Conservation (phyloP, 1,284 basidiomycete genomes). For the Papiliotrema laurentii region DNA sequence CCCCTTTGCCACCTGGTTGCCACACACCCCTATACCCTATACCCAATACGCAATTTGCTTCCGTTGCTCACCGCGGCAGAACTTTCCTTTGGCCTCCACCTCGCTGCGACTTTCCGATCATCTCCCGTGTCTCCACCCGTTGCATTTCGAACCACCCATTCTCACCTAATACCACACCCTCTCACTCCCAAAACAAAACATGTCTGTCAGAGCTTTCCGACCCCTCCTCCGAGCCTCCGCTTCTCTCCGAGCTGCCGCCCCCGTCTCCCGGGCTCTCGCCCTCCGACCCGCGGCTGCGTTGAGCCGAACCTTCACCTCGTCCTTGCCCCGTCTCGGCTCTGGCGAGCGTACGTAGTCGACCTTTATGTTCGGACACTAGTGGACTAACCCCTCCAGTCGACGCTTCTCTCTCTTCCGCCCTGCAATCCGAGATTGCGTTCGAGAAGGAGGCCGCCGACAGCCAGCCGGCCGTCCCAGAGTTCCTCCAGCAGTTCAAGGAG, state of each 20-base stretch:
- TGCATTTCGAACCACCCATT: too few relatives aligned
- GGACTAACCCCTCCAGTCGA: constrained; percentile 12
- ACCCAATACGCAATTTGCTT: too few relatives aligned
- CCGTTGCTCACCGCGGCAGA: too few relatives aligned
- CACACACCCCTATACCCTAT: too few relatives aligned
- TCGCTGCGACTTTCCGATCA: too few relatives aligned
- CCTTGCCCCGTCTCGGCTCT: constrained; percentile 27
- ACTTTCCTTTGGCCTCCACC: too few relatives aligned
- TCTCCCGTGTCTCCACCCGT: too few relatives aligned
- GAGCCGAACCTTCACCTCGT: constrained; percentile 30
- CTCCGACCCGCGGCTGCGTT: constrained; percentile 13
- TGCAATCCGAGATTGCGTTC: constrained; percentile 78
- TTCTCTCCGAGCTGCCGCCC: constrained; percentile 6
- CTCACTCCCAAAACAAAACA: background rate
- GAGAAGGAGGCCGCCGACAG: constrained; percentile 63
- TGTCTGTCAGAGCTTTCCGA: constrained; percentile 29
- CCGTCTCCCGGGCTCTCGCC: constrained; percentile 6
- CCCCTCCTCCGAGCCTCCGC: constrained; percentile 23
- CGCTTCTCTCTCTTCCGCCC: constrained; percentile 61
- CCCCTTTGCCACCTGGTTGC: too few relatives aligned
- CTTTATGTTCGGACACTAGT: background rate
- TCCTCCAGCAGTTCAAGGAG: constrained; percentile 69
- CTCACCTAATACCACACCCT: too few relatives aligned
- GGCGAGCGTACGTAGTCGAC: constrained; percentile 40
- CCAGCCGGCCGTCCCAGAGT: constrained; percentile 61